A percentile compares a stretch with the other conserved stretches of the same genome.
Conservation (phyloP, 352 stramenopile genomes). For the Pythium volutum region DNA sequence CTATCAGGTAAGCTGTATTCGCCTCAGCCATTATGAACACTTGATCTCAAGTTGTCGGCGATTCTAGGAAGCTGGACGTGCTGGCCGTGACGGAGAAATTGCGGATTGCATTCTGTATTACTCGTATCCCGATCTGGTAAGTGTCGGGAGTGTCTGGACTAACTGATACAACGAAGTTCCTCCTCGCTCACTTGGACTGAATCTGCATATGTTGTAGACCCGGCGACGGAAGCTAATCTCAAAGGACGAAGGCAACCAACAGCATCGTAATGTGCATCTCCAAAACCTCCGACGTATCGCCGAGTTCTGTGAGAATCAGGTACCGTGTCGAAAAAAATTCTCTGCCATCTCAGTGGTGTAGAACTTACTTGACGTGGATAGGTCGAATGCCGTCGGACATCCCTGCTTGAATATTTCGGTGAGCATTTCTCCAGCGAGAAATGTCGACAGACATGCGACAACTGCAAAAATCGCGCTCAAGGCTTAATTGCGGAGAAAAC, state of each 20-base stretch:
- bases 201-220: conserved; percentile 36
- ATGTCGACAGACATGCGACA: conserved; percentile 80
- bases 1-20: conserved; percentile 62
- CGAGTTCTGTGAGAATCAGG: conserved; percentile 87
- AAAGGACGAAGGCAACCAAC: conserved; percentile 75
- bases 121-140: conserved; percentile 76
- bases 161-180: not conserved
- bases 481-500: conserved; percentile 67
- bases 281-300: conserved; percentile 82
- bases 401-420: conserved; percentile 86
- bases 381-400: conserved; percentile 80
- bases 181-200: not conserved
- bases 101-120: conserved; percentile 88
- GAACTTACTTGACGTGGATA: not conserved
- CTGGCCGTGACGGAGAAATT: conserved; percentile 78
- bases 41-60: not conserved
- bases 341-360: not conserved
- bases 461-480: conserved; percentile 79
- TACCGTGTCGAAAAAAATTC: not conserved
- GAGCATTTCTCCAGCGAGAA: conserved; percentile 78
- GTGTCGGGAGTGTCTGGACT: not conserved
- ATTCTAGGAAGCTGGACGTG: conserved; percentile 73
- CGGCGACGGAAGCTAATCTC: conserved; percentile 71
- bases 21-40: not conserved
- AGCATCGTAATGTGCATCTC: conserved; percentile 80